phyloP scores from a whole-genome alignment of 2,329 filamentous ascomycete genomes.

The Fusarium pininemorale region DNA sequence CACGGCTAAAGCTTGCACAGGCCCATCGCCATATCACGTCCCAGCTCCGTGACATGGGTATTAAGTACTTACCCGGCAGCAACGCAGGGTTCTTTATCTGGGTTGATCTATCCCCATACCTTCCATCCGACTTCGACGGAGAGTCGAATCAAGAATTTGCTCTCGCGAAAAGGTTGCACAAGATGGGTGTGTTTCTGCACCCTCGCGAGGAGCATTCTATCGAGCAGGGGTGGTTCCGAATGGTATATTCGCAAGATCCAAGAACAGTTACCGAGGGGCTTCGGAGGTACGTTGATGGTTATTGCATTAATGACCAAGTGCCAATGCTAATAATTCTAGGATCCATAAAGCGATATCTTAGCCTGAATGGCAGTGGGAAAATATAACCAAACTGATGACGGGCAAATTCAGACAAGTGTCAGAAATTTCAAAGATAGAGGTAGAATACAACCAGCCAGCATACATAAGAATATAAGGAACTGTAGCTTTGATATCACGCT shows the following conservation, averaged over 20 bases:
- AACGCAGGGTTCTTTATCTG: conserved; percentile 69
- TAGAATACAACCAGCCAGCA: background rate
- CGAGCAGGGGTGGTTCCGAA: conserved; percentile 61
- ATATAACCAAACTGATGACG: background rate
- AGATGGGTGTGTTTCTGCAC: conserved; percentile 60
- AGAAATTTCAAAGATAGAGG: conserved; percentile 14
- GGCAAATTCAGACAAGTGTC: background rate
- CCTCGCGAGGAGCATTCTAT: conserved; percentile 57
- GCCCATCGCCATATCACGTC: conserved; percentile 52
- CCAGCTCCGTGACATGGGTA: conserved; percentile 51
- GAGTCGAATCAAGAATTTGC: conserved; percentile 53
- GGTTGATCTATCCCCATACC: conserved; percentile 58
- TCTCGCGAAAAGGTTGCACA: conserved; percentile 55
- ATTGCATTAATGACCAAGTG: background rate
- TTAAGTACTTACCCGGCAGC: conserved; percentile 55
- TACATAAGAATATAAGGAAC: background rate
- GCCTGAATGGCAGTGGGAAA: background rate
- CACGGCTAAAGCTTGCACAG: conserved; percentile 50
- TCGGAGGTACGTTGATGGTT: conserved; percentile 40
- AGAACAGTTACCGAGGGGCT: conserved; percentile 50
- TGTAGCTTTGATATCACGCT: background rate
- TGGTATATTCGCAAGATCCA: conserved; percentile 59
- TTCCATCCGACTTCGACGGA: conserved; percentile 45
- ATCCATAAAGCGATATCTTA: conserved; percentile 25
- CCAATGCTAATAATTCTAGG: conserved; percentile 16